A percentile compares a stretch with the other conserved stretches of the same genome.
Evolutionary conservation across 305 asterid genomes (phyloP).

Genomic region (Coffea humblotiana): DNA sequence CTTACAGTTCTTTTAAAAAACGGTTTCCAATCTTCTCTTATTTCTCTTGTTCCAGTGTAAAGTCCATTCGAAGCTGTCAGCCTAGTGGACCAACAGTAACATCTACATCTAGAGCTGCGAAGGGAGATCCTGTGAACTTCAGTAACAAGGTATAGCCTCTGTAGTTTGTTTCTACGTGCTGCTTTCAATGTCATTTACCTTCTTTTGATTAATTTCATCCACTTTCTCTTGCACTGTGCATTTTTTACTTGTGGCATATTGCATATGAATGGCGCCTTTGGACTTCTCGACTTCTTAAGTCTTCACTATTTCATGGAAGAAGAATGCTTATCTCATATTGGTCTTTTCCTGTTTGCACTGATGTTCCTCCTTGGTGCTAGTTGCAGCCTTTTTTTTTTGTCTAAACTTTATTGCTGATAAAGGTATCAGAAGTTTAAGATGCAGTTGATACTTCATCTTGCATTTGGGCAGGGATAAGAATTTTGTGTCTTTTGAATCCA

Average conservation of each 20-base stretch:
- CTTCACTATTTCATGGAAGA: background rate
- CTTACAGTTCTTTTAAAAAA: background rate
- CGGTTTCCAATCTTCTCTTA: constrained; percentile 13
- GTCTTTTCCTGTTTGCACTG: background rate
- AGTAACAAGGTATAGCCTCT: constrained; percentile 62
- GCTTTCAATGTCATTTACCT: background rate
- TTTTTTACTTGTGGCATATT: background rate
- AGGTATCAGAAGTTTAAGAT: background rate
- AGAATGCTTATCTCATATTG: background rate
- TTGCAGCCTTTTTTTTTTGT: background rate
- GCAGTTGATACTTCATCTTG: background rate
- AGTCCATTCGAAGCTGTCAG: constrained; percentile 88
- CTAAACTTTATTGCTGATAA: background rate
- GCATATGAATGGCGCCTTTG: background rate
- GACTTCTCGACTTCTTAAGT: background rate
- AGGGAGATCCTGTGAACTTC: constrained; percentile 58
- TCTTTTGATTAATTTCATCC: background rate
- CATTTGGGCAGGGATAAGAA: background rate
- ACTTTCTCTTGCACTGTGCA: background rate
- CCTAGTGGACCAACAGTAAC: constrained; percentile 60
- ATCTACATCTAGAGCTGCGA: constrained; percentile 58
- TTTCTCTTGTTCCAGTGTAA: constrained; percentile 56
- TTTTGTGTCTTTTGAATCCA: background rate
- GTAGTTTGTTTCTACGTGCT: background rate
- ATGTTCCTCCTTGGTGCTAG: background rate